Percentiles rank a stretch among this genome's conserved stretches.
Conservation (phyloP, 495 filamentous ascomycete genomes). For the Darksidea phi region DNA sequence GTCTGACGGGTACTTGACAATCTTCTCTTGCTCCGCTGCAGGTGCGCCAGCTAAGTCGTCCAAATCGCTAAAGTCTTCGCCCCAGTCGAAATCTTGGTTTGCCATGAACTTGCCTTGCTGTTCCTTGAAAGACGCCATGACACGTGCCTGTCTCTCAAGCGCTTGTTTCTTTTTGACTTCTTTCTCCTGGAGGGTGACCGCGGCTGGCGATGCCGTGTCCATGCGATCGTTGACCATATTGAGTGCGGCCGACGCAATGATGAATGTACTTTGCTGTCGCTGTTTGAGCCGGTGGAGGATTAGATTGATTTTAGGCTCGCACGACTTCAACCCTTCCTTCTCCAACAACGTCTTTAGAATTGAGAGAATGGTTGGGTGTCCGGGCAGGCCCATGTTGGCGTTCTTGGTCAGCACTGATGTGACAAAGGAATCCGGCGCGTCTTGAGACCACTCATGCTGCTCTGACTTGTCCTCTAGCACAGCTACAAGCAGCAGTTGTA, state of each 20-base stretch:
- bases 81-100: conserved; percentile 85
- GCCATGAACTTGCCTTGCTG: conserved; percentile 93
- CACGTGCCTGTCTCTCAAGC: conserved; percentile 78
- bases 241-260: conserved; percentile 51
- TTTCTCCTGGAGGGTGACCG: conserved; percentile 62
- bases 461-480: conserved; percentile 72
- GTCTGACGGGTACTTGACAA: conserved; percentile 90
- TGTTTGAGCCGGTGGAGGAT: conserved; percentile 86
- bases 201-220: conserved; percentile 58
- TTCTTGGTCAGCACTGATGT: conserved; percentile 62
- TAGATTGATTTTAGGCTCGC: conserved; percentile 78
- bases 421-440: conserved; percentile 61
- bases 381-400: conserved; percentile 39
- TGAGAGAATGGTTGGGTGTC: conserved; percentile 34
- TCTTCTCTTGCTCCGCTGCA: conserved; percentile 58
- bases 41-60: conserved; percentile 60
- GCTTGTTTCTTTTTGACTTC: conserved; percentile 88
- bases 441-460: conserved; percentile 56
- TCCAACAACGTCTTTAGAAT: conserved; percentile 60
- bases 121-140: conserved; percentile 96
- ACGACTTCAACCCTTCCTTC: conserved; percentile 71
- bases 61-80: conserved; percentile 66
- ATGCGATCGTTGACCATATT: conserved; percentile 55
- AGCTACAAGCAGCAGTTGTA: conserved; percentile 82
- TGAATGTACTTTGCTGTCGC: conserved; percentile 69